Percentiles rank a stretch among this genome's conserved stretches.
Conservation (phyloP, 2,329 filamentous ascomycete genomes). For the Colletotrichum incanum region DNA sequence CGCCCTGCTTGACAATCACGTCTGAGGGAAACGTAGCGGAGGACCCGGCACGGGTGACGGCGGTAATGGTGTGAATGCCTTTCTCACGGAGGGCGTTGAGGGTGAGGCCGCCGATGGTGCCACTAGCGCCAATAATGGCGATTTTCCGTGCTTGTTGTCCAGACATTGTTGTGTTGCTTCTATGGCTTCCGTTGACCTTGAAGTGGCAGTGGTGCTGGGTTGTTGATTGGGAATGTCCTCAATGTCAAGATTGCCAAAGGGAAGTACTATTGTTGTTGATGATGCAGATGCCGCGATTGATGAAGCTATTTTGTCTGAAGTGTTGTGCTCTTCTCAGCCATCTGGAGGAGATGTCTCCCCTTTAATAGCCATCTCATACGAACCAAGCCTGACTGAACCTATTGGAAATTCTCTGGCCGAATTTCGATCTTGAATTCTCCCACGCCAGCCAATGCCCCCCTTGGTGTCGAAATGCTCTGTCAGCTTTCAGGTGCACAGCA, state of each 20-base stretch:
- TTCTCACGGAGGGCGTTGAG: conserved; percentile 57
- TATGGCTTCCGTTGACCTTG: not conserved
- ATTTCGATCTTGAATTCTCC: too few relatives aligned
- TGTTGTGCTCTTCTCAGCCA: not conserved
- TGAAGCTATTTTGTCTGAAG: not conserved
- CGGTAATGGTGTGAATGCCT: conserved; percentile 65
- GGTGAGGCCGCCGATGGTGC: conserved; percentile 56
- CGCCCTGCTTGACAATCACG: conserved; percentile 56
- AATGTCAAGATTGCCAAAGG: not conserved
- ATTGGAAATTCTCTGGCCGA: not conserved
- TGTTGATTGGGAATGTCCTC: not conserved
- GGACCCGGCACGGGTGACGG: conserved; percentile 63
- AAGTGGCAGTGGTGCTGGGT: not conserved
- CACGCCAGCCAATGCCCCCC: too few relatives aligned
- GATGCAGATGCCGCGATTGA: not conserved
- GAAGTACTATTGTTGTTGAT: not conserved
- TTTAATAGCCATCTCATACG: not conserved
- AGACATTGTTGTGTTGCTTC: conserved; percentile 1
- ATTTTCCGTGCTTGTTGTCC: conserved; percentile 47
- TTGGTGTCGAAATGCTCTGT: not conserved
- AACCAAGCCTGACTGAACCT: rapidly evolving
- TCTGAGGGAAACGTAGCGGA: conserved; percentile 57
- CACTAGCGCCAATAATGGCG: conserved; percentile 52
- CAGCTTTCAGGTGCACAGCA: not conserved
- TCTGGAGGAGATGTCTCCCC: not conserved